Evolutionary conservation across 2,329 filamentous ascomycete genomes (phyloP), one percentile per base, ranked within the genome.

Genomic region (Diaporthe ilicicola): DNA sequence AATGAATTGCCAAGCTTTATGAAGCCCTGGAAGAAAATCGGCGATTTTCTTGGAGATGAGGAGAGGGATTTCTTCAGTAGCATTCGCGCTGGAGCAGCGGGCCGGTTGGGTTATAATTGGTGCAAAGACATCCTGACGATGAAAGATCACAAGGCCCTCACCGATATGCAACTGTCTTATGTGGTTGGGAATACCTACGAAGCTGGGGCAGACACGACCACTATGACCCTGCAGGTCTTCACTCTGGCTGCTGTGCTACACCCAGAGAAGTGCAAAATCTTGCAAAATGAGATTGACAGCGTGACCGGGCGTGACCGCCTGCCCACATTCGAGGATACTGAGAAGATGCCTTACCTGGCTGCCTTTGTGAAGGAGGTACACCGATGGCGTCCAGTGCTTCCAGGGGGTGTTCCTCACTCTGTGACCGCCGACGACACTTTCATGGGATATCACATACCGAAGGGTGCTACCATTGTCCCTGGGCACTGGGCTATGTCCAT

Each of bases 201-300:
- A 42, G 83, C 78, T 6, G 84, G 79, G n/a, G 80, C 81, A 3
- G 85, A 84, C 75, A 87, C 84, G 0, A 83, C 82, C 1, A 79
- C 79, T 39, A 76, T 77, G 48, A 81, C 79, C 0, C 78, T 87
- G 6, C 77, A 81, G 48, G 79, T 78, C 3, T 85, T 87, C 72
- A 76, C 85, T 1, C 77, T 84, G 34, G 87, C 86, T 9, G 85
- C 88, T 84, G 56, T 79, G 3, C 78, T 83, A 7, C 81, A 82
- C 39, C 77, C 77, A 6, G 81, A 80, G n/a, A 61, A 61, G 82
- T 86, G 0, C 84, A 86, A 70, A 81, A 74, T 72, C 78, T 75
- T 46, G 83, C 82, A 83, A 44, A 73, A 74, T 0, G 82, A 84
- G 61, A 72, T 86, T 7, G 84, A 86, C 70, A 73, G 75, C 4